These are phyloP conservation scores for Microdochium bolleyi DNA, from an alignment of 2,329 filamentous ascomycete species.

Conservation along the genomic window DNA sequence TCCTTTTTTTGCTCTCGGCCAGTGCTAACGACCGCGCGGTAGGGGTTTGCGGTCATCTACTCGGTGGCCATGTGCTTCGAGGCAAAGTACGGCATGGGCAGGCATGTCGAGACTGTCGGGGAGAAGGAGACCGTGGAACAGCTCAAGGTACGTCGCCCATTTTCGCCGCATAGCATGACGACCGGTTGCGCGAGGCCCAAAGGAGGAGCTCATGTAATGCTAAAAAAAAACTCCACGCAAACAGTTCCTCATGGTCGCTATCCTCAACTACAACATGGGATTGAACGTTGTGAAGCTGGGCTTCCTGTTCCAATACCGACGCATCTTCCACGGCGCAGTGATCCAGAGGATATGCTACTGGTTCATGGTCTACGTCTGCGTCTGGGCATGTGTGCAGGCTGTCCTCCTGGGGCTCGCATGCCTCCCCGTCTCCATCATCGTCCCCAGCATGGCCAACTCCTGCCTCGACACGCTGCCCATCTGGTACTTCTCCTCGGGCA, in stretches of 20 bases:
- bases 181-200: background rate
- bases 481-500: constrained; percentile 21
- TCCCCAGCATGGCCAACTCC: constrained; percentile 12
- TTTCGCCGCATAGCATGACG: background rate
- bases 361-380: constrained; percentile 14
- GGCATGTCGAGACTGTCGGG: constrained; percentile 11
- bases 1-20: background rate
- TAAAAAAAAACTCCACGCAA: background rate
- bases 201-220: background rate
- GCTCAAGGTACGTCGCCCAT: constrained; percentile 9
- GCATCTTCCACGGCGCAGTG: constrained; percentile 15
- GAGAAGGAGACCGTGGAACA: constrained; percentile 9
- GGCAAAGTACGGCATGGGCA: constrained; percentile 16
- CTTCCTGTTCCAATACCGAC: constrained; percentile 23
- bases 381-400: constrained; percentile 17
- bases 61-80: constrained; percentile 8
- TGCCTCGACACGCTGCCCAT: constrained; percentile 19
- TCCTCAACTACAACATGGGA: constrained; percentile 20
- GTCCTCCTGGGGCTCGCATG: constrained; percentile 16
- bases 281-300: constrained; percentile 22
- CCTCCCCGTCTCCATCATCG: constrained; percentile 14
- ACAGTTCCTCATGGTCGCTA: constrained; percentile 16
- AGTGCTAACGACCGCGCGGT: constrained; percentile 1
- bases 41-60: constrained; percentile 11
- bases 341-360: constrained; percentile 17